phyloP scores from a whole-genome alignment of 176 grass and related monocot genomes.

The Oryza longistaminata region DNA sequence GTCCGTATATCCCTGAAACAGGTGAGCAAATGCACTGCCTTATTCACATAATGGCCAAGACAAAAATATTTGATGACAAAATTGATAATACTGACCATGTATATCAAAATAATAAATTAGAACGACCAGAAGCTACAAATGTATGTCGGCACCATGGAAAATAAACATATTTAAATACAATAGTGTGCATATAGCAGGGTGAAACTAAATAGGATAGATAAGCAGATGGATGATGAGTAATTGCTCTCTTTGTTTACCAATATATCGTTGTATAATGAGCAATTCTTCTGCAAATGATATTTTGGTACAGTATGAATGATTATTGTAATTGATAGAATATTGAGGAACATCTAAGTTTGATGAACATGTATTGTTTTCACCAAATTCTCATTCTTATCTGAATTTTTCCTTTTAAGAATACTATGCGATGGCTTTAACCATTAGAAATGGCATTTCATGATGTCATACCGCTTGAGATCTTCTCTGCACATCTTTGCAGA shows the following conservation, averaged over 20 bases:
- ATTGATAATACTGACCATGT: conserved; percentile 9
- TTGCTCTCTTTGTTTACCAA: background rate
- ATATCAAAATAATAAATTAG: conserved; percentile 23
- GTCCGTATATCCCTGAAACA: conserved; percentile 70
- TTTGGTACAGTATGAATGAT: background rate
- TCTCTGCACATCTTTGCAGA: conserved; percentile 93
- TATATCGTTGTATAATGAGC: background rate
- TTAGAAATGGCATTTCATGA: conserved; percentile 17
- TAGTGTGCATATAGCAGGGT: conserved; percentile 10
- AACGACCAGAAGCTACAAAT: background rate
- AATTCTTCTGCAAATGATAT: background rate
- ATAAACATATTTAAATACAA: conserved; percentile 11
- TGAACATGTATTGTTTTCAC: background rate
- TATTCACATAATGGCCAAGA: conserved; percentile 18
- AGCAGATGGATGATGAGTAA: background rate
- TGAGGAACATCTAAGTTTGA: background rate
- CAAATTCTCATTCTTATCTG: background rate
- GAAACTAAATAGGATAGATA: background rate
- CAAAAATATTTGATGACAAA: conserved; percentile 15
- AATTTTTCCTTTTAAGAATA: conserved; percentile 3
- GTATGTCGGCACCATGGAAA: background rate
- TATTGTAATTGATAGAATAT: background rate
- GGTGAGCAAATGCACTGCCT: background rate
- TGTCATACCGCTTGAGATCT: conserved; percentile 69
- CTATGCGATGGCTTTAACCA: background rate